Evolutionary conservation across 2,329 filamentous ascomycete genomes (phyloP).

Genomic region (Botrytis deweyae): DNA sequence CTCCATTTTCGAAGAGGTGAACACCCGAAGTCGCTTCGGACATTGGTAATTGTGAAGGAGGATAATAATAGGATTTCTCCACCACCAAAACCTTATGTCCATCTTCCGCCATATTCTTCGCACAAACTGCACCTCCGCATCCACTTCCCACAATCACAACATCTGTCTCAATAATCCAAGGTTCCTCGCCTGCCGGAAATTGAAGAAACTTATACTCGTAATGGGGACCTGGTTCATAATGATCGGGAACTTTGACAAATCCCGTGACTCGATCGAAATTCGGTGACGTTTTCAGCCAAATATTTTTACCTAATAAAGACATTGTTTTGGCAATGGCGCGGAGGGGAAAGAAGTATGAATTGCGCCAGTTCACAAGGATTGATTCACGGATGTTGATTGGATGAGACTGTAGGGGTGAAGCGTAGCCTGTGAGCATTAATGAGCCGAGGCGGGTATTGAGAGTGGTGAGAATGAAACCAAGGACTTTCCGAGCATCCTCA

Average conservation of each 20-base stretch:
- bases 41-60: conserved; percentile 74
- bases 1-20: conserved; percentile 70
- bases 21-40: conserved; percentile 55
- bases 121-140: conserved; percentile 78
- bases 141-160: conserved; percentile 85
- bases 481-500: conserved; percentile 35
- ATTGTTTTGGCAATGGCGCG: conserved; percentile 57
- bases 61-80: conserved; percentile 78
- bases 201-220: conserved; percentile 39
- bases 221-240: conserved; percentile 42
- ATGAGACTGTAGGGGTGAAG: conserved; percentile 60
- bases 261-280: conserved; percentile 56
- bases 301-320: conserved; percentile 50
- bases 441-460: conserved; percentile 61
- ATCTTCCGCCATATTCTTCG: conserved; percentile 76
- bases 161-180: conserved; percentile 70
- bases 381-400: conserved; percentile 58
- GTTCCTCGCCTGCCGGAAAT: conserved; percentile 35
- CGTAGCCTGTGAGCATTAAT: conserved; percentile 65
- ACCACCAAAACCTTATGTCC: conserved; percentile 75
- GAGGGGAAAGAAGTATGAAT: conserved; percentile 54
- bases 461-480: conserved; percentile 33
- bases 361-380: conserved; percentile 63
- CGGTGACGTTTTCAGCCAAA: conserved; percentile 50
- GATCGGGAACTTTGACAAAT: conserved; percentile 54